These are phyloP conservation scores for Bertia moriformis DNA, from an alignment of 2,329 filamentous ascomycete genomes.

Conservation along the genomic window DNA sequence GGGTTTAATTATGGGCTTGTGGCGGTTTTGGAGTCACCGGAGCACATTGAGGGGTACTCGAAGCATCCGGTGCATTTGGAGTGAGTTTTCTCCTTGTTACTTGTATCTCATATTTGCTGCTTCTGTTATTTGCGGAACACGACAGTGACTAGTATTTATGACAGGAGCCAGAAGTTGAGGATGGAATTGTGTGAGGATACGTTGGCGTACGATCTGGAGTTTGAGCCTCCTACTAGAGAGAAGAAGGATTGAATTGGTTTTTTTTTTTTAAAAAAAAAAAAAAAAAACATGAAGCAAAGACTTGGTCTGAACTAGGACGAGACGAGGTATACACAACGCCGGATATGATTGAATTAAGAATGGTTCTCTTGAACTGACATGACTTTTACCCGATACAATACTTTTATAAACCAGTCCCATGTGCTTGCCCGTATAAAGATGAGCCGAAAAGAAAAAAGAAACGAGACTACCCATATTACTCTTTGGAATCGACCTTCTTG, in stretches of 20 bases:
- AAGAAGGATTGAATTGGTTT: no score
- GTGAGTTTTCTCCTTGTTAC: constrained; percentile 14
- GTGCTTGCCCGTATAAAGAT: no score
- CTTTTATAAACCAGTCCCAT: no score
- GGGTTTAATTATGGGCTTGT: constrained; percentile 28
- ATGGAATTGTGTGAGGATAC: constrained; percentile 23
- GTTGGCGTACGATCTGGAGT: constrained; percentile 16
- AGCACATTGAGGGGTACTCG: constrained; percentile 24
- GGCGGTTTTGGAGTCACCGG: constrained; percentile 25
- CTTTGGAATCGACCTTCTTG: constrained; percentile 48
- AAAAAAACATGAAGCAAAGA: not conserved
- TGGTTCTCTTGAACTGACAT: no score
- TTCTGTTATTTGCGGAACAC: not conserved
- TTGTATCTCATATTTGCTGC: not conserved
- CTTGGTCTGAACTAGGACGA: no score
- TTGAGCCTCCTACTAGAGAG: no score
- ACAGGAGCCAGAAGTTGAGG: constrained; percentile 20
- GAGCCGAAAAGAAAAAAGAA: no score
- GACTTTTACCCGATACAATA: no score
- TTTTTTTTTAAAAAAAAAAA: no score
- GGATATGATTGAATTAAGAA: no score
- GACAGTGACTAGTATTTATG: not conserved
- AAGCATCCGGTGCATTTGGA: constrained; percentile 26
- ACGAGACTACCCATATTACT: no score
- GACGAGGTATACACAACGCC: no score